A percentile compares a stretch with the other conserved stretches of the same genome.
phyloP scores from a whole-genome alignment of 2,329 filamentous ascomycete genomes.

The Geosmithia morbida region DNA sequence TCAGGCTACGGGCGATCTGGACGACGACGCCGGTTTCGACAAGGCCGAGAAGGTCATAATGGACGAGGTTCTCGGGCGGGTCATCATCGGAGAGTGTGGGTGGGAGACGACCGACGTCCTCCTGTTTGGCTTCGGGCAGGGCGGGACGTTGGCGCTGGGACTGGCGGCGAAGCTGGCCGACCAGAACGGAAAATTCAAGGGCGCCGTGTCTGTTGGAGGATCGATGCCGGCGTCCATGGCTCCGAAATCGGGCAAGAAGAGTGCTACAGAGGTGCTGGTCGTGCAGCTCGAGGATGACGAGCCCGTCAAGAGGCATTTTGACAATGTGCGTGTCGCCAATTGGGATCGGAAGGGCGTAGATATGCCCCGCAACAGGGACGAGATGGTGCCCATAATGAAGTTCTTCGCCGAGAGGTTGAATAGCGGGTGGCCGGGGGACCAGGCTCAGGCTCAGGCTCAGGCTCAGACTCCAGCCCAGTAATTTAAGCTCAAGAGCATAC shows the following conservation, averaged over 20 bases:
- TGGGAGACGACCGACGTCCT: conserved; percentile 46
- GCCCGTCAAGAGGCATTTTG: conserved; percentile 51
- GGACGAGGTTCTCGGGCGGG: conserved; percentile 32
- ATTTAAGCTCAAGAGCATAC: no score
- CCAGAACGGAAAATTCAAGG: conserved; percentile 26
- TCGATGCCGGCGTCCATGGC: conserved; percentile 38
- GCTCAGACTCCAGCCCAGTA: neutral
- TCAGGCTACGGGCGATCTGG: conserved; percentile 30
- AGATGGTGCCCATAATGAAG: conserved; percentile 84
- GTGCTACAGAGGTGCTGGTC: conserved; percentile 48
- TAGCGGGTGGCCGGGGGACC: conserved; percentile 7
- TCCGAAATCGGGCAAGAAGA: conserved; percentile 33
- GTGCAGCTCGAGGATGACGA: conserved; percentile 47
- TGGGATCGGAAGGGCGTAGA: conserved; percentile 60
- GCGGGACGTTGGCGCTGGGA: conserved; percentile 46
- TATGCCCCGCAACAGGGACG: conserved; percentile 73
- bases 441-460: neutral
- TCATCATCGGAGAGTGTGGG: conserved; percentile 39
- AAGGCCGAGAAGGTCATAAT: conserved; percentile 31
- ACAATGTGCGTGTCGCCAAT: conserved; percentile 49
- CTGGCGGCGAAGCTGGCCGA: conserved; percentile 27
- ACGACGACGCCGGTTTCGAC: conserved; percentile 47
- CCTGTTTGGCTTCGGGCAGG: conserved; percentile 54
- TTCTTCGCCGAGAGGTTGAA: conserved; percentile 55
- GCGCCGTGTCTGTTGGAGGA: conserved; percentile 50